Percentiles rank a stretch among this genome's conserved stretches.
Evolutionary conservation across 2,329 filamentous ascomycete species (phyloP).

Genomic region (Colletotrichum scovillei): DNA sequence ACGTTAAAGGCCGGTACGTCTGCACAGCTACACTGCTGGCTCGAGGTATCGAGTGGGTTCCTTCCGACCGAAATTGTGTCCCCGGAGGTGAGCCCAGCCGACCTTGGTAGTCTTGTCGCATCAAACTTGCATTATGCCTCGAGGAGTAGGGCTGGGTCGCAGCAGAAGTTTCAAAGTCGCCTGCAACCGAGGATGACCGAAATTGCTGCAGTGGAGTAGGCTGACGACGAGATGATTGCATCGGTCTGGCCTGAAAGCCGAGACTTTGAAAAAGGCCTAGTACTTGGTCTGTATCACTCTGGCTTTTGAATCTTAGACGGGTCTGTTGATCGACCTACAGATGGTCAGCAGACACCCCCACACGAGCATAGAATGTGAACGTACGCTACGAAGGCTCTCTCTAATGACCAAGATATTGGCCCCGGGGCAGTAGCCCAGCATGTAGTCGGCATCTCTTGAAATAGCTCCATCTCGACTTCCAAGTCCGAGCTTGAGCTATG

Average conservation of each 20-base stretch:
- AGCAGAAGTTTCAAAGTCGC: not conserved
- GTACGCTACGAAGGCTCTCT: not conserved
- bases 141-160: not conserved
- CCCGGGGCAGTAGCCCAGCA: not conserved
- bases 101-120: not conserved
- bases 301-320: conserved; percentile 10
- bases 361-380: not conserved
- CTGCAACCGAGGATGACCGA: not conserved
- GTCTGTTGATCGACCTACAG: not conserved
- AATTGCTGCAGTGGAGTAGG: not conserved
- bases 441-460: not conserved
- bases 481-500: conserved; percentile 2
- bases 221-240: not conserved
- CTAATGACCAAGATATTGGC: not conserved
- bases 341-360: not conserved
- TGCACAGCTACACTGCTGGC: not conserved
- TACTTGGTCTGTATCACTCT: not conserved
- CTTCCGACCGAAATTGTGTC: not conserved
- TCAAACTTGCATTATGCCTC: not conserved
- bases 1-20: not conserved
- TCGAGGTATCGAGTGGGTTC: not conserved
- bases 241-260: not conserved
- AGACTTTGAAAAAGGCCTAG: conserved; percentile 1
- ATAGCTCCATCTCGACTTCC: conserved; percentile 1
- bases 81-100: not conserved